These are phyloP conservation scores for Fagopyrum esculentum DNA, from an alignment of 148 eudicot genomes.

Conservation along the genomic window DNA sequence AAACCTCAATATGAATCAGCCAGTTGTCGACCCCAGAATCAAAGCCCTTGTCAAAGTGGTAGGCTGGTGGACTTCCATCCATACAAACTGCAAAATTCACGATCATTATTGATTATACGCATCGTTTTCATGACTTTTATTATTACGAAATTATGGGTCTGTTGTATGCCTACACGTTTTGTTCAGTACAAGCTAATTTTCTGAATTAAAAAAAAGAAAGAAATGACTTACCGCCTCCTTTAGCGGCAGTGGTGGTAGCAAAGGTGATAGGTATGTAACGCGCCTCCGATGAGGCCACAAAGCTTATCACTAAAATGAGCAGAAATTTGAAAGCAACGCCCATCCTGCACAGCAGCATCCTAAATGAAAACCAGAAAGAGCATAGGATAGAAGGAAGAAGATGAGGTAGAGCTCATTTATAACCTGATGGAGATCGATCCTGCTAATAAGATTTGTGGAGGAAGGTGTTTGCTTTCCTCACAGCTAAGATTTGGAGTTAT, in stretches of 20 bases:
- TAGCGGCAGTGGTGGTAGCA: neutral
- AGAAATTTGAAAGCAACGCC: neutral
- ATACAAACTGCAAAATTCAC: constrained; percentile 54
- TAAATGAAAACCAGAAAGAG: too few species aligned
- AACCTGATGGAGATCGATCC: too few species aligned
- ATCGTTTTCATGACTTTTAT: neutral
- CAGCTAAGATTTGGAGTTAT: too few species aligned
- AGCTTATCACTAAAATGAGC: neutral
- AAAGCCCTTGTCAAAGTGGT: constrained; percentile 66
- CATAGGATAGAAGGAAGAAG: too few species aligned
- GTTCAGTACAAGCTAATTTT: neutral
- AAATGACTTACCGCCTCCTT: constrained; percentile 3
- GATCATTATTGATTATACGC: too few species aligned
- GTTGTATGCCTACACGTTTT: neutral
- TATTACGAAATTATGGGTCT: too few species aligned
- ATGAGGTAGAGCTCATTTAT: too few species aligned
- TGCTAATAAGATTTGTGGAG: too few species aligned
- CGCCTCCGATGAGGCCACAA: neutral
- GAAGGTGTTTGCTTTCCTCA: too few species aligned
- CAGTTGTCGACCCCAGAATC: constrained; percentile 72
- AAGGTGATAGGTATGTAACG: neutral
- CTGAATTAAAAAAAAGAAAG: neutral
- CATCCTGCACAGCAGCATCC: neutral
- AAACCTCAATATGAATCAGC: constrained; percentile 72
- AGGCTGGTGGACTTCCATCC: constrained; percentile 94